phyloP scores from a whole-genome alignment of 257 asterid species.

The Orobanche coerulescens region DNA sequence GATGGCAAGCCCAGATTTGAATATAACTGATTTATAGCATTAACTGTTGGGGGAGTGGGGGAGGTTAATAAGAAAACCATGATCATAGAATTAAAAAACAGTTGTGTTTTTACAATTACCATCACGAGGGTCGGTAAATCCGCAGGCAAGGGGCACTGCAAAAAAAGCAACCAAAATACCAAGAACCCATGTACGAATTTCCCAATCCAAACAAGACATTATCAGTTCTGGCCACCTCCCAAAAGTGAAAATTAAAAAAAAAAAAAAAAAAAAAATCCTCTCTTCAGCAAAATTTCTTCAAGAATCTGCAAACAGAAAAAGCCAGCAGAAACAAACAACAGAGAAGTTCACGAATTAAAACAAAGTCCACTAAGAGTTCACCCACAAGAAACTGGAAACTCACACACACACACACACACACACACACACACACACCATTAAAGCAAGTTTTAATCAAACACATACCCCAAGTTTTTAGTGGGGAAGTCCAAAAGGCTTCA shows the following conservation, averaged over 20 bases:
- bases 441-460: slow-evolving; percentile 42
- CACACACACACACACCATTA: slow-evolving; percentile 17
- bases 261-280: no score
- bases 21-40: slow-evolving; percentile 67
- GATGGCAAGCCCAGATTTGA: slow-evolving; percentile 55
- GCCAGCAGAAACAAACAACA: background rate
- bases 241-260: slow-evolving; percentile 8
- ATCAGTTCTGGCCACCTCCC: slow-evolving; percentile 23
- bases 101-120: slow-evolving; percentile 31
- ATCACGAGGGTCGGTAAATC: slow-evolving; percentile 77
- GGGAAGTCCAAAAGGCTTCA: slow-evolving; percentile 39
- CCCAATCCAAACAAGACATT: slow-evolving; percentile 42
- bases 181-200: slow-evolving; percentile 31
- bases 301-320: slow-evolving; percentile 22
- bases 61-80: slow-evolving; percentile 20
- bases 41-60: no score
- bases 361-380: background rate
- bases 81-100: background rate
- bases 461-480: slow-evolving; percentile 29
- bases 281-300: no score
- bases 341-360: slow-evolving; percentile 13
- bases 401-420: background rate
- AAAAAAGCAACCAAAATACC: slow-evolving; percentile 30
- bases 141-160: slow-evolving; percentile 36
- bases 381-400: slow-evolving; percentile 1